Base-by-base conservation (phyloP, 164 flowering plant species). In the Sedum album region DNA sequence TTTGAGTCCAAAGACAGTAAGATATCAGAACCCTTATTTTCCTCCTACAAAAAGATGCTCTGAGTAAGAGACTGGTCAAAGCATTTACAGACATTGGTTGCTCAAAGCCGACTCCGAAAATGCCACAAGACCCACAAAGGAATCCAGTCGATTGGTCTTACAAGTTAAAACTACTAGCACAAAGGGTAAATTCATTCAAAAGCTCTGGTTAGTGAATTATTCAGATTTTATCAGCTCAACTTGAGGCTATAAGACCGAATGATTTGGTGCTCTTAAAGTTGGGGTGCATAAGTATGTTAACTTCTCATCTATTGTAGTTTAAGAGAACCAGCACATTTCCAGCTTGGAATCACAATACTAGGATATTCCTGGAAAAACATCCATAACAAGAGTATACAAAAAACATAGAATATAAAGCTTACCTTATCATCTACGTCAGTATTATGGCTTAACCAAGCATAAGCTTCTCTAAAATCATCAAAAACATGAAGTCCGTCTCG, bases 381-480 rank as follows among this genome's bases (percentile, higher is more conserved):
- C 5, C n/a, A 33, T 11, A 9, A 20, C 35, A 31, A 30, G 20
- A 1, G 18, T 11, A 36, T 2, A 13, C 9, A 25, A 30, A 31
- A 62, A 36, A 65, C 14, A 35, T 64, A 9, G 6, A 31, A 13
- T 5, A 71, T 38, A 46, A 51, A 31, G 75, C 81, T 76, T 70
- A 92, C 99, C 80, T 92, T 95, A 78, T 92, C 97, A 81, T 95
- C 94, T 67, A 92, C 96, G 13, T 89, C 99, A 55, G 99, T 95
- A 68, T 95, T 95, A 76, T 95, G 99, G 75, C 96, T 66, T 65
- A 95, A 74, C 99, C 99, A 95, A 66, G 90, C 92, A 84, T 95
- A 95, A 73, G 99, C 97, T 81, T 95, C 99, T 78, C 99, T 85
- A 70, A 95, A 95, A 78, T 95, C 99, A 84, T 95, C 99, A 79